Evolutionary conservation across 2,329 filamentous ascomycete species (phyloP).

Genomic region (Claviceps paspali): DNA sequence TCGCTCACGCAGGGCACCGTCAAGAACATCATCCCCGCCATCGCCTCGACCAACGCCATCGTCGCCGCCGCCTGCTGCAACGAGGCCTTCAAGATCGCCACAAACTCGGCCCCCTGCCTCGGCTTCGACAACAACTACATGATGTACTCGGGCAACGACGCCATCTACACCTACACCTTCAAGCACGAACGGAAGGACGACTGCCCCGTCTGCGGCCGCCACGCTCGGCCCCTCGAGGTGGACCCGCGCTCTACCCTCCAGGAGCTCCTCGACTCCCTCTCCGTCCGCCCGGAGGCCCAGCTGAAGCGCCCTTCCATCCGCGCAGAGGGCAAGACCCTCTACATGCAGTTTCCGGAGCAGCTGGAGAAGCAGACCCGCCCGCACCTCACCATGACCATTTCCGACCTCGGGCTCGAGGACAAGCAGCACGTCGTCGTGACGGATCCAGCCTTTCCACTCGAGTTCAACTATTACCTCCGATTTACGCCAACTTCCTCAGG

Average conservation of each 20-base stretch:
- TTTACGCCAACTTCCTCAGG: too few relatives aligned
- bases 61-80: constrained; percentile 93
- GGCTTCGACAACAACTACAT: constrained; percentile 81
- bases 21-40: constrained; percentile 98
- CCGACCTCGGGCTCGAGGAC: constrained; percentile 54
- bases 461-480: constrained; percentile 41
- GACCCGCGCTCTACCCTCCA: constrained; percentile 58
- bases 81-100: constrained; percentile 89
- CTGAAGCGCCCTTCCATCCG: constrained; percentile 86
- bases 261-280: constrained; percentile 74
- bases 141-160: constrained; percentile 97
- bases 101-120: constrained; percentile 63
- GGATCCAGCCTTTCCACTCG: constrained; percentile 72
- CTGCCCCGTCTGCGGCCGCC: constrained; percentile 82
- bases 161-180: constrained; percentile 95
- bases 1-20: constrained; percentile 92
- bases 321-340: constrained; percentile 65
- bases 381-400: constrained; percentile 66
- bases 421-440: constrained; percentile 86
- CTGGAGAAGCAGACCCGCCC: constrained; percentile 72
- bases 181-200: constrained; percentile 87
- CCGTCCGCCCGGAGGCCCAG: constrained; percentile 73
- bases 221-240: constrained; percentile 60
- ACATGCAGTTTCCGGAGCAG: constrained; percentile 71
- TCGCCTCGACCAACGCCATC: constrained; percentile 94